Percentiles rank a stretch among this genome's conserved stretches.
Conservation (phyloP, 345 rosid genomes). For the Hibiscus trionum region DNA sequence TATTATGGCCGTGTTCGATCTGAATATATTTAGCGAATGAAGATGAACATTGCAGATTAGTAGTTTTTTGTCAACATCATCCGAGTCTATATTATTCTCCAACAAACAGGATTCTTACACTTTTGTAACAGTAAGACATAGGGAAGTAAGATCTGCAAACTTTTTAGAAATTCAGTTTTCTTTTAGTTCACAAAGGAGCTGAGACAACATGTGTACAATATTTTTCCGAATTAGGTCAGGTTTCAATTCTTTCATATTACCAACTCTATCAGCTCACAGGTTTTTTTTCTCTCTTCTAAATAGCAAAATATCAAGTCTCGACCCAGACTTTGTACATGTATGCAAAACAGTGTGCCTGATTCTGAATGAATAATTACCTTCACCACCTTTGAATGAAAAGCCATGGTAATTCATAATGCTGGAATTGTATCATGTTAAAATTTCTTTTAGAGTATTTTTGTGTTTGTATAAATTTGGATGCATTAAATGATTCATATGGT, state of each 20-base stretch:
- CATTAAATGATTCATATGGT: too few species aligned
- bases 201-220: constrained; percentile 16
- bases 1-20: neutral
- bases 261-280: neutral
- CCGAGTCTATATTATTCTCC: neutral
- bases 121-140: neutral
- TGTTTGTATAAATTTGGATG: neutral
- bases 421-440: neutral
- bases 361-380: neutral
- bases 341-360: constrained; percentile 8
- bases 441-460: neutral
- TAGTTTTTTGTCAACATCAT: neutral
- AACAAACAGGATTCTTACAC: neutral
- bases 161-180: neutral
- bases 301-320: neutral
- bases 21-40: neutral
- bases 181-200: neutral
- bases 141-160: neutral
- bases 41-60: neutral
- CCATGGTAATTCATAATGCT: neutral
- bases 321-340: constrained; percentile 15
- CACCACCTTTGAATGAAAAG: neutral
- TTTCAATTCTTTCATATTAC: constrained; percentile 16
- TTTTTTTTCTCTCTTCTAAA: neutral
- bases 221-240: constrained; percentile 12